A percentile compares a stretch with the other conserved stretches of the same genome.
These are phyloP conservation scores for Wickerhamiella kurtzmanii DNA, from an alignment of 805 yeast genomes.

Conservation along the genomic window DNA sequence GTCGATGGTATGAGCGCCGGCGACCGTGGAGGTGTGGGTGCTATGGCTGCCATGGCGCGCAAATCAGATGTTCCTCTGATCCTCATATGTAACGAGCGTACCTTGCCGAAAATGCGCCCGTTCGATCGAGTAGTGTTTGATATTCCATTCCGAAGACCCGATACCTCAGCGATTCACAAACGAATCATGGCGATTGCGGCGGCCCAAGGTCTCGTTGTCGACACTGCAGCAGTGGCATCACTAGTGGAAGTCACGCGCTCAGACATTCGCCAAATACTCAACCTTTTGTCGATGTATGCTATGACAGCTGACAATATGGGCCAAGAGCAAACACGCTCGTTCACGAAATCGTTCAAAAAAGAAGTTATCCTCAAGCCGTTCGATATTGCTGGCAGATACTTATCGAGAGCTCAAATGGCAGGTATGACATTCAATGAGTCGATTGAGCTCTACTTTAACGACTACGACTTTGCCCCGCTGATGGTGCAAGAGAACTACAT, in stretches of 20 bases:
- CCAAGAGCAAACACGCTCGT: conserved; percentile 45
- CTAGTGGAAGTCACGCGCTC: conserved; percentile 73
- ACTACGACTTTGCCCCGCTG: conserved; percentile 84
- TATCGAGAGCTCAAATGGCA: conserved; percentile 28
- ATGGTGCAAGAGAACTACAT: conserved; percentile 94
- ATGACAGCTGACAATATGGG: conserved; percentile 54
- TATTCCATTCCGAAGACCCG: conserved; percentile 78
- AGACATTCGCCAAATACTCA: conserved; percentile 90
- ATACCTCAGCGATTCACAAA: conserved; percentile 64
- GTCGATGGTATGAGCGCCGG: conserved; percentile 99
- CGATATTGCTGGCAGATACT: conserved; percentile 62
- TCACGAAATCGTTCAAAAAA: conserved; percentile 70
- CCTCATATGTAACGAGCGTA: conserved; percentile 83
- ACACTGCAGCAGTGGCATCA: conserved; percentile 68
- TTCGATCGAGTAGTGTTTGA: conserved; percentile 75
- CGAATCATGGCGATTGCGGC: conserved; percentile 82
- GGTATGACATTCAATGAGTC: conserved; percentile 51
- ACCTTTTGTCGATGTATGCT: conserved; percentile 72
- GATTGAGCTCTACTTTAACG: conserved; percentile 82
- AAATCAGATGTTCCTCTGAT: conserved; percentile 83
- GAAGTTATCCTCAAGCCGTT: conserved; percentile 84
- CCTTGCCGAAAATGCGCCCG: conserved; percentile 89
- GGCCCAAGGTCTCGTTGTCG: conserved; percentile 68
- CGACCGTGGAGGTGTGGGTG: conserved; percentile 97
- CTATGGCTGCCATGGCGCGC: conserved; percentile 72